Conservation (phyloP, 164 flowering plant species). For the Nymphaea thermarum region DNA sequence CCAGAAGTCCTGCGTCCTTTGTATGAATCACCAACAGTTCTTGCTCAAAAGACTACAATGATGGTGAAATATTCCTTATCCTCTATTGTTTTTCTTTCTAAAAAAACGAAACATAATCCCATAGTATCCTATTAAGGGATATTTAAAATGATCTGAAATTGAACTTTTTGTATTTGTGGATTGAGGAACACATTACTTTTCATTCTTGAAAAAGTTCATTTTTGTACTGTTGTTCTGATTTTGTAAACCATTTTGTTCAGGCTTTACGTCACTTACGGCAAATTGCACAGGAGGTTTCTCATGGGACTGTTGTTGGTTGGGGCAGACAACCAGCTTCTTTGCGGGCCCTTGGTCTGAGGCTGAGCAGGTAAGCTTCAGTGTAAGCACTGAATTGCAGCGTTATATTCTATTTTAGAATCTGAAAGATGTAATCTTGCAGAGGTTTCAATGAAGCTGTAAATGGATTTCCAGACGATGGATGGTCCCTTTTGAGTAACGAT, state of each 20-base stretch:
- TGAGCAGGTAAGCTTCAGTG: constrained; percentile 46
- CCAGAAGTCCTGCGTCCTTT: constrained; percentile 96
- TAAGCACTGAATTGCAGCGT: not conserved
- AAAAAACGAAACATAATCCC: not conserved
- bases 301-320: constrained; percentile 55
- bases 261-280: constrained; percentile 90
- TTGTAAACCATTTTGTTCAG: constrained; percentile 20
- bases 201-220: too few species aligned
- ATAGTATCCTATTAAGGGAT: too few species aligned
- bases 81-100: not conserved
- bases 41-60: constrained; percentile 89
- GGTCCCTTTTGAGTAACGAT: constrained; percentile 80
- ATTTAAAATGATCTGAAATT: too few species aligned
- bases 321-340: constrained; percentile 83
- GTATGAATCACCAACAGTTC: constrained; percentile 80
- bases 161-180: too few species aligned
- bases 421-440: constrained; percentile 24
- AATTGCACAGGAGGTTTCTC: constrained; percentile 75
- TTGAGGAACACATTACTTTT: too few species aligned
- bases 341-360: constrained; percentile 71
- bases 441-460: constrained; percentile 96
- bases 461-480: constrained; percentile 92
- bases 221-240: not conserved
- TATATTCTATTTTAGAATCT: not conserved
- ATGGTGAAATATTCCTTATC: constrained; percentile 32